These are phyloP conservation scores for Suillus paluster DNA, from an alignment of 768 basidiomycete genomes.

Conservation along the genomic window DNA sequence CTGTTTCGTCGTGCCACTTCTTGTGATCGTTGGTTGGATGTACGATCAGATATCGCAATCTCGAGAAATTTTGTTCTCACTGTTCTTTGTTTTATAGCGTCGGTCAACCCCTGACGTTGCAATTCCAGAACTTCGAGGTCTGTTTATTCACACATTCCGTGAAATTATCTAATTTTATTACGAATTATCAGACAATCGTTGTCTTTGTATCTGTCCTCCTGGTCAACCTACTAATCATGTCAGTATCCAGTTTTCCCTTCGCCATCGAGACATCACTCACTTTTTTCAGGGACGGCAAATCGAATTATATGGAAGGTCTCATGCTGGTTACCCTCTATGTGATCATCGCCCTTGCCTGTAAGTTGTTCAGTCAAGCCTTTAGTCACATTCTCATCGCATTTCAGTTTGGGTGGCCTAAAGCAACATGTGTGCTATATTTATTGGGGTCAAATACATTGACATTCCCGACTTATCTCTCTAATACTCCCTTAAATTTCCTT, in stretches of 20 bases:
- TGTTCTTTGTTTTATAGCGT: constrained; percentile 43
- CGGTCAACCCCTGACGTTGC: constrained; percentile 74
- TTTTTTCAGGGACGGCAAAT: constrained; percentile 68
- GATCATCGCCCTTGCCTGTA: constrained; percentile 44
- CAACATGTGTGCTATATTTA: not conserved
- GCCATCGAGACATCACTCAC: constrained; percentile 8
- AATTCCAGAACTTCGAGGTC: constrained; percentile 88
- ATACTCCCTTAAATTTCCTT: not conserved
- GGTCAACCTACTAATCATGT: constrained; percentile 83
- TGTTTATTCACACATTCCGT: constrained; percentile 2
- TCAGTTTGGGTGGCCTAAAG: constrained; percentile 16
- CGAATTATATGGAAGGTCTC: constrained; percentile 92
- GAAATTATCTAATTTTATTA: not conserved
- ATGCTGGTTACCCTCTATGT: constrained; percentile 53
- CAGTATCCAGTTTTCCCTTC: constrained; percentile 38
- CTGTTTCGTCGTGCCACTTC: constrained; percentile 81
- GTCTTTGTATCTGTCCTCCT: constrained; percentile 89
- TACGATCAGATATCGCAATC: constrained; percentile 42
- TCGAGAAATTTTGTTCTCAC: constrained; percentile 13
- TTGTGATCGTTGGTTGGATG: constrained; percentile 91
- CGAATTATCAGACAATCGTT: constrained; percentile 62
- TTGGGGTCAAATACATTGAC: not conserved
- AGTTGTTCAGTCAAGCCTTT: constrained; percentile 23
- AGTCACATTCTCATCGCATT: not conserved
- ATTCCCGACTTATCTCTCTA: not conserved